phyloP scores from a whole-genome alignment of 148 eudicot genomes.

The Cornus suecica region DNA sequence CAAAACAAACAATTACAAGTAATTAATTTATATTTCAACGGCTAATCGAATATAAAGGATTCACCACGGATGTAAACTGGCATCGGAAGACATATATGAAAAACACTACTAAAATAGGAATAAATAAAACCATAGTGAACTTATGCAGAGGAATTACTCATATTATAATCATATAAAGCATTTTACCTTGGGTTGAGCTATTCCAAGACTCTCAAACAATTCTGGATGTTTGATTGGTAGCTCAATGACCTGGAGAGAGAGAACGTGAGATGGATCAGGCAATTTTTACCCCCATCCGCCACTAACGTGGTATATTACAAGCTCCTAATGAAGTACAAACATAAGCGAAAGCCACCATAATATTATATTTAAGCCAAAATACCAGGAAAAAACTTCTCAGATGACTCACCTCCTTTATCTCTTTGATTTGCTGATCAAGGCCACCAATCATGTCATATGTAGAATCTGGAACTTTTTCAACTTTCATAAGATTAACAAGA shows the following conservation, averaged over 20 bases:
- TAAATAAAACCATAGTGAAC: neutral
- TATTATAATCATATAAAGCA: neutral
- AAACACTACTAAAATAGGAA: no score
- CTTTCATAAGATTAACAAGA: slow-evolving; percentile 76
- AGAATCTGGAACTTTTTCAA: slow-evolving; percentile 82
- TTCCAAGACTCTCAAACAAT: slow-evolving; percentile 66
- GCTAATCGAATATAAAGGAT: neutral
- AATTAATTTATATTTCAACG: neutral
- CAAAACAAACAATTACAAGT: neutral
- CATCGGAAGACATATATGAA: neutral
- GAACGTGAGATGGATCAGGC: neutral
- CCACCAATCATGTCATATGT: slow-evolving; percentile 86
- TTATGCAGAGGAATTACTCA: neutral
- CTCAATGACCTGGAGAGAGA: slow-evolving; percentile 58
- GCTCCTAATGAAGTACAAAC: neutral
- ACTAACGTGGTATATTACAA: neutral
- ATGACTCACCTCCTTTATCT: slow-evolving; percentile 69
- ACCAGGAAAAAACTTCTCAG: neutral
- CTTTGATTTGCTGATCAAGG: slow-evolving; percentile 75
- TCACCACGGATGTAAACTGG: neutral
- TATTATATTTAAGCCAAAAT: neutral
- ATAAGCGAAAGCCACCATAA: neutral
- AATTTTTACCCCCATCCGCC: neutral
- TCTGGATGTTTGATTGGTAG: slow-evolving; percentile 68
- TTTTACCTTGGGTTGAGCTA: slow-evolving; percentile 69